Percentiles rank a stretch among this genome's conserved stretches.
These are phyloP conservation scores for Mortierella sp. DNA, from an alignment of 371 early-diverging fungal species.

Conservation along the genomic window DNA sequence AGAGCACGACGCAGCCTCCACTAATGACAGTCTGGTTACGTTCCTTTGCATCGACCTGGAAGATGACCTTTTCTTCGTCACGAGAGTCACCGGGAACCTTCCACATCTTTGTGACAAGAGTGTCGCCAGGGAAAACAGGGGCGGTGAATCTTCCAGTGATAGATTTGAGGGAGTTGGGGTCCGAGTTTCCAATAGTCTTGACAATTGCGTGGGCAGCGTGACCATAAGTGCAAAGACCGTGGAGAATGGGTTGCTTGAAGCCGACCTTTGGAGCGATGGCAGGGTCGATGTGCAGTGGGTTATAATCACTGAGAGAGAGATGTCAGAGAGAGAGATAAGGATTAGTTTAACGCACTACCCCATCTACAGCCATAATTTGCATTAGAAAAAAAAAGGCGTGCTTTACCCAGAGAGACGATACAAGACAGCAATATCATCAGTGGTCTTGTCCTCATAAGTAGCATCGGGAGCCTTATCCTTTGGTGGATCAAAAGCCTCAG, in stretches of 20 bases:
- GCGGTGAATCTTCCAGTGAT: conserved; percentile 76
- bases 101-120: conserved; percentile 75
- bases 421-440: conserved; percentile 69
- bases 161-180: conserved; percentile 66
- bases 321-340: not conserved
- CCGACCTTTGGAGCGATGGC: conserved; percentile 70
- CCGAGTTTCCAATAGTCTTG: conserved; percentile 65
- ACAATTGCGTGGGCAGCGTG: conserved; percentile 68
- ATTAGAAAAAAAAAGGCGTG: conserved; percentile 8
- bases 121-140: conserved; percentile 81
- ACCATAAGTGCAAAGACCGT: conserved; percentile 79
- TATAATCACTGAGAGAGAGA: conserved; percentile 66
- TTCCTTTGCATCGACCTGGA: conserved; percentile 66
- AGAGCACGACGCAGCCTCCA: conserved; percentile 63
- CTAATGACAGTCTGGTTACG: conserved; percentile 61
- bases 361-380: no score
- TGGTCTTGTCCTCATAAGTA: conserved; percentile 58
- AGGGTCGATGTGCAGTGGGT: conserved; percentile 76
- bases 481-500: conserved; percentile 57
- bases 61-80: conserved; percentile 62
- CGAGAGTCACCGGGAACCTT: conserved; percentile 59
- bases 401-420: conserved; percentile 76
- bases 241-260: conserved; percentile 74
- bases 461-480: conserved; percentile 68
- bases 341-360: not conserved